phyloP scores from a whole-genome alignment of 148 eudicot species.

The Nepenthes mirabilis region DNA sequence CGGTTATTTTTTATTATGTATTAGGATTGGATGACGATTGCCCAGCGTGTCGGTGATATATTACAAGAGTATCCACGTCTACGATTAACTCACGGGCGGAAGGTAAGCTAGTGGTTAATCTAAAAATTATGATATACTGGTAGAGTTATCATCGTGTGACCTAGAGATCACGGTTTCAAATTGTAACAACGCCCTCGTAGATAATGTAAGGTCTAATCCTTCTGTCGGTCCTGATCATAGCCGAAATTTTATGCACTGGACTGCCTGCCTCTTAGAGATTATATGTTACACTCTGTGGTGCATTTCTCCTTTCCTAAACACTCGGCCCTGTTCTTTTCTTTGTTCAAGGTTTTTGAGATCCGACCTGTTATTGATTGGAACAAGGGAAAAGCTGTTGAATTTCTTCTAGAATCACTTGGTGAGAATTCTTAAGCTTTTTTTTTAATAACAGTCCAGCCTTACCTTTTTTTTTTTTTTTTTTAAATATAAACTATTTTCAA shows the following conservation, averaged over 20 bases:
- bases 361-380: conserved; percentile 92
- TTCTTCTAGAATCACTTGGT: conserved; percentile 90
- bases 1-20: conserved; percentile 2
- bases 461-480: too few species aligned
- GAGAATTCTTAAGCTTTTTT: conserved; percentile 8
- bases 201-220: too few species aligned
- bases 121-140: not conserved
- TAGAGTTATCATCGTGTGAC: too few species aligned
- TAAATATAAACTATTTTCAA: not conserved
- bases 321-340: not conserved
- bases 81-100: conserved; percentile 84
- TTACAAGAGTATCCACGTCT: conserved; percentile 61
- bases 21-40: conserved; percentile 66
- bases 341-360: conserved; percentile 63
- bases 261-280: too few species aligned
- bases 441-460: too few species aligned
- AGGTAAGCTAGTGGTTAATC: conserved; percentile 18
- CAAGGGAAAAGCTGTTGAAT: conserved; percentile 96
- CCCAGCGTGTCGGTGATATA: conserved; percentile 35
- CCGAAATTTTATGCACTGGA: not conserved
- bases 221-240: not conserved
- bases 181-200: too few species aligned
- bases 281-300: too few species aligned
- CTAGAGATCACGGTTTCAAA: too few species aligned
- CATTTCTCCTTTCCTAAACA: not conserved